Evolutionary conservation across 305 asterid species (phyloP).

Genomic region (Plantago rigida): DNA sequence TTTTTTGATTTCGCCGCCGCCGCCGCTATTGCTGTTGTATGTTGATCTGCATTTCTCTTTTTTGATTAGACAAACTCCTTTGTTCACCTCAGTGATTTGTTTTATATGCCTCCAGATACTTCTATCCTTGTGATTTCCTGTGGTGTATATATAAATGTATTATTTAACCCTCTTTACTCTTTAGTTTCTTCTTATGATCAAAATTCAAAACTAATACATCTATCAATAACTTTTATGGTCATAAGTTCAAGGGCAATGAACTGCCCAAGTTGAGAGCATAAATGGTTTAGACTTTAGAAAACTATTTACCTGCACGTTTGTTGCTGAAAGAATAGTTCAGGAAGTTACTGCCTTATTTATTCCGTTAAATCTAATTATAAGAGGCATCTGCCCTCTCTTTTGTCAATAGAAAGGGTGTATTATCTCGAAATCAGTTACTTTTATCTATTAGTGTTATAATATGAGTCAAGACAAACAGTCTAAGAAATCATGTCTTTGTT

Average conservation of each 20-base stretch:
- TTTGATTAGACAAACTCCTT: neutral
- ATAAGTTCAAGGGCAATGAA: constrained; percentile 10
- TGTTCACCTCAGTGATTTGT: constrained; percentile 5
- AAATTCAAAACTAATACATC: neutral
- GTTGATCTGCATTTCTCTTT: constrained; percentile 14
- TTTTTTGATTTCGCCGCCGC: neutral
- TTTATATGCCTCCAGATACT: constrained; percentile 9
- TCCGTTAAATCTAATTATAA: neutral
- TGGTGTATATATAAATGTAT: neutral
- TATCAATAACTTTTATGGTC: constrained; percentile 1
- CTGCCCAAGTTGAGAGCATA: neutral
- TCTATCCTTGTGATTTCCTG: constrained; percentile 12
- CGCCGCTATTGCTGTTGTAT: neutral
- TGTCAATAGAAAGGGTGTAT: constrained; percentile 6
- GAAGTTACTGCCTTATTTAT: constrained; percentile 10
- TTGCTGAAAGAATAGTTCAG: neutral
- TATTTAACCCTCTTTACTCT: too few relatives aligned
- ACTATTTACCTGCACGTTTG: constrained; percentile 7
- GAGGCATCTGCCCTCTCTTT: neutral
- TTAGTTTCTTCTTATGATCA: too few relatives aligned
- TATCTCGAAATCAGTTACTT: neutral
- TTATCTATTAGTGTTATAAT: too few relatives aligned
- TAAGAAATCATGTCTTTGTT: neutral
- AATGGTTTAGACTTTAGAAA: neutral
- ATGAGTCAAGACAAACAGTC: too few relatives aligned